Conservation (phyloP, 768 basidiomycete species). For the Suillus tomentosus region DNA sequence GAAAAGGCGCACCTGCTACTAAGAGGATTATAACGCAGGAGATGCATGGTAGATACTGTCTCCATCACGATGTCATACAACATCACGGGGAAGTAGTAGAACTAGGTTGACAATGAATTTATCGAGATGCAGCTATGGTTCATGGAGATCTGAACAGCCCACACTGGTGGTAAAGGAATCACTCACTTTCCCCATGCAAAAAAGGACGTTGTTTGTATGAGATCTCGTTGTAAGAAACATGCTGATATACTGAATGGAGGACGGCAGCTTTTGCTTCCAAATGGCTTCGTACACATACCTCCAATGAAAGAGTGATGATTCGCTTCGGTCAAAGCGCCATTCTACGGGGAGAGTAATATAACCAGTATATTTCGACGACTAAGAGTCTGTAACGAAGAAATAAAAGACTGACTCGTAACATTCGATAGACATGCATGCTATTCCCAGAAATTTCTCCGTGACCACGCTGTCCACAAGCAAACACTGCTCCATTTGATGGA, state of each 20-base stretch:
- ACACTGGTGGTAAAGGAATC: not conserved
- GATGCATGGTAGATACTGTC: not conserved
- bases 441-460: no score
- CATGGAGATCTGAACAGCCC: not conserved
- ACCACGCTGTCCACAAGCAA: no score
- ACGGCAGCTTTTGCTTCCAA: constrained; percentile 19
- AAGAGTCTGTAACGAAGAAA: no score
- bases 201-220: constrained; percentile 11
- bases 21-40: not conserved
- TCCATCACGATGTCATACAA: not conserved
- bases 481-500: not conserved
- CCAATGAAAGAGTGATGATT: no score
- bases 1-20: not conserved
- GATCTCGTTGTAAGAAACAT: no score
- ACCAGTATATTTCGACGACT: no score
- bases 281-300: no score
- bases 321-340: not conserved
- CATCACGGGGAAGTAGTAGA: not conserved
- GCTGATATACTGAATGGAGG: no score
- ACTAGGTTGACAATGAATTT: not conserved
- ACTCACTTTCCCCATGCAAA: constrained; percentile 7
- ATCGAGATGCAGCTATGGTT: not conserved
- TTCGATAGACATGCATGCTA: no score
- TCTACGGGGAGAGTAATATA: not conserved
- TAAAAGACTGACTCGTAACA: no score